phyloP scores from a whole-genome alignment of 1,284 basidiomycete species.

The Polyporus tsugae region DNA sequence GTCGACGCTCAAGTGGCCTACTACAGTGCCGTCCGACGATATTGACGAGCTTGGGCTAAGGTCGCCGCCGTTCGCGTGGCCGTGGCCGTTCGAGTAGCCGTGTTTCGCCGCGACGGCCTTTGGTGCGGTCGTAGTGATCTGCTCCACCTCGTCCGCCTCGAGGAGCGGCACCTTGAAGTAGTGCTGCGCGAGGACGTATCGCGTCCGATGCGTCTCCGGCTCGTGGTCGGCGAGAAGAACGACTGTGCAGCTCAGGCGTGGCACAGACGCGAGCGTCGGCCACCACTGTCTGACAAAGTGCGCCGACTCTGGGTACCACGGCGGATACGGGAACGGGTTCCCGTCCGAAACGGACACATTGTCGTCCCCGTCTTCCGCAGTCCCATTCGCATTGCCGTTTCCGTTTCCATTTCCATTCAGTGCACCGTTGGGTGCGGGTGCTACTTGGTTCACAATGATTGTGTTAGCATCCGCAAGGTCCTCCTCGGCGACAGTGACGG shows the following conservation, averaged over 20 bases:
- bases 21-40: slow-evolving; percentile 4
- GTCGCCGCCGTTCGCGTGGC: neutral
- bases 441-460: neutral
- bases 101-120: slow-evolving; percentile 19
- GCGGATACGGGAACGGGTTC: slow-evolving; percentile 39
- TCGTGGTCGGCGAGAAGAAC: slow-evolving; percentile 70
- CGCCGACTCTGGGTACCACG: slow-evolving; percentile 73
- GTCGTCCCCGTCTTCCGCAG: slow-evolving; percentile 20
- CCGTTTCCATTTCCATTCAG: neutral
- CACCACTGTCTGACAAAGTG: slow-evolving; percentile 84
- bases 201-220: slow-evolving; percentile 58
- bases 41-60: slow-evolving; percentile 15
- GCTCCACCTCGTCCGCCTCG: slow-evolving; percentile 30
- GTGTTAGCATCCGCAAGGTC: neutral
- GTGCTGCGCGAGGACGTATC: slow-evolving; percentile 77
- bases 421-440: neutral
- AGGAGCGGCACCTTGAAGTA: slow-evolving; percentile 70
- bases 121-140: slow-evolving; percentile 17
- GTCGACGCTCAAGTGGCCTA: neutral
- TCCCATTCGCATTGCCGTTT: neutral
- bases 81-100: slow-evolving; percentile 8
- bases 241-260: slow-evolving; percentile 75
- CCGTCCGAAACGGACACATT: slow-evolving; percentile 20
- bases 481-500: slow-evolving; percentile 17
- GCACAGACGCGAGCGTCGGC: slow-evolving; percentile 67